These are phyloP conservation scores for Monilinia fructicola DNA, from an alignment of 2,329 filamentous ascomycete genomes.

Conservation along the genomic window DNA sequence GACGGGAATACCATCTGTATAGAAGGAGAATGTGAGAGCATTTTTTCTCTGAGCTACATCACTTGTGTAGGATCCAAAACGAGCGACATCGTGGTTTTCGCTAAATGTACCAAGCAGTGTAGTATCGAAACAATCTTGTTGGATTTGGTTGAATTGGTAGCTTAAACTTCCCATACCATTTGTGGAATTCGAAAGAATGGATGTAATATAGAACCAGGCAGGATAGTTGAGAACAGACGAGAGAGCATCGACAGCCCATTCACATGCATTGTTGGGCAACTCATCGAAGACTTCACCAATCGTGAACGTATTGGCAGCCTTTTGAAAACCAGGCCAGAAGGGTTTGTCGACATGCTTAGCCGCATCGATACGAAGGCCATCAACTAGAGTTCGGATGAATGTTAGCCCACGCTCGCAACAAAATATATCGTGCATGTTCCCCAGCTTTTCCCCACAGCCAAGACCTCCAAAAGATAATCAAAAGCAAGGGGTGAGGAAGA, in stretches of 20 bases:
- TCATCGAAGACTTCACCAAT: constrained; percentile 61
- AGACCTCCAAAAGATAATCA: neutral
- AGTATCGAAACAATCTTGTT: constrained; percentile 41
- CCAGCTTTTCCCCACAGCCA: constrained; percentile 13
- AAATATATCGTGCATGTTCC: constrained; percentile 50
- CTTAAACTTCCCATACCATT: constrained; percentile 33
- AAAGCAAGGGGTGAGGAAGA: constrained; percentile 48
- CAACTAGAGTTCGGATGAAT: constrained; percentile 34
- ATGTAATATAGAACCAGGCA: constrained; percentile 44
- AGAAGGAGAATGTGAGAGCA: constrained; percentile 48
- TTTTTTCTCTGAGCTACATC: constrained; percentile 45
- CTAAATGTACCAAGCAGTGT: constrained; percentile 44
- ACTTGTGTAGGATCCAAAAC: constrained; percentile 40
- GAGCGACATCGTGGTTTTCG: constrained; percentile 47
- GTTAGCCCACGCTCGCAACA: neutral
- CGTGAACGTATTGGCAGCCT: constrained; percentile 55
- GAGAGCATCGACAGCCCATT: constrained; percentile 24
- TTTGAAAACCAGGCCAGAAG: constrained; percentile 56
- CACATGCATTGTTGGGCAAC: constrained; percentile 47
- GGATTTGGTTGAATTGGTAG: constrained; percentile 37
- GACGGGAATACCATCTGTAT: constrained; percentile 52
- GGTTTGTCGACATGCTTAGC: constrained; percentile 47
- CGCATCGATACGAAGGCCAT: constrained; percentile 52
- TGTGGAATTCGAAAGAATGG: constrained; percentile 40
- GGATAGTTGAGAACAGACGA: constrained; percentile 34